Base-by-base conservation (phyloP, 768 basidiomycete genomes). In the Pulveroboletus ravenelii region DNA sequence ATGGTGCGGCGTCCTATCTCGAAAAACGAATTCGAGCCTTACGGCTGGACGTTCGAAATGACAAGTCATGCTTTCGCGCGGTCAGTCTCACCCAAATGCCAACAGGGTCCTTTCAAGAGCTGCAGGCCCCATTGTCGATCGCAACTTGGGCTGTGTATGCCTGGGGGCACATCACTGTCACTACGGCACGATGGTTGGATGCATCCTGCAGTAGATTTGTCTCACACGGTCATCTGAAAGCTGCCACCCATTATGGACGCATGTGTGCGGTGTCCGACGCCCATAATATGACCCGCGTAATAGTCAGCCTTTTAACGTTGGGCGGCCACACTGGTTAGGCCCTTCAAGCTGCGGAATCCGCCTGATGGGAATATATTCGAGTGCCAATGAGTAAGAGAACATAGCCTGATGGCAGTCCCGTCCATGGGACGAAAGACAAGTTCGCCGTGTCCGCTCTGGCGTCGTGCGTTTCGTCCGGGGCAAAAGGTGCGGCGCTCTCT, bases 331-430 rank as follows among this genome's bases (percentile, higher is more conserved):
- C 12, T 6, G 30, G 46, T 37, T 25, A 27, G 30, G n/a, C 7
- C 8, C 35, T 10, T 17, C 36, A 37, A 37, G n/a, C 52, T 51
- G 50, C 45, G 25, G 60, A 56, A 51, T 64, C 59, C 52, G 47
- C 49, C 14, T 35, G 57, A 61, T 51, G 51, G 45, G 15, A 44
- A 13, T 36, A 38, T 41, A 5, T 18, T 43, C 43, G 36, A 53
- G 12, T 14, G 40, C 5, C 36, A 23, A 17, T 30, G n/a, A 49
- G 49, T 45, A 49, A 42, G 31, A 17, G n/a, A 38, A 38, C 31
- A 55, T 34, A 53, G 55, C 55, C 51, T 27, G 35, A 37, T 45
- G 44, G 45, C 37, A 31, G 10, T 15, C 45, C 25, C 36, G 23
- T 23, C 9, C 36, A 17, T 41, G 37, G 25, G 31, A 39, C 17